A percentile compares a stretch with the other conserved stretches of the same genome.
Conservation (phyloP, 371 early-diverging fungal species). For the Phascolomyces articulosus region DNA sequence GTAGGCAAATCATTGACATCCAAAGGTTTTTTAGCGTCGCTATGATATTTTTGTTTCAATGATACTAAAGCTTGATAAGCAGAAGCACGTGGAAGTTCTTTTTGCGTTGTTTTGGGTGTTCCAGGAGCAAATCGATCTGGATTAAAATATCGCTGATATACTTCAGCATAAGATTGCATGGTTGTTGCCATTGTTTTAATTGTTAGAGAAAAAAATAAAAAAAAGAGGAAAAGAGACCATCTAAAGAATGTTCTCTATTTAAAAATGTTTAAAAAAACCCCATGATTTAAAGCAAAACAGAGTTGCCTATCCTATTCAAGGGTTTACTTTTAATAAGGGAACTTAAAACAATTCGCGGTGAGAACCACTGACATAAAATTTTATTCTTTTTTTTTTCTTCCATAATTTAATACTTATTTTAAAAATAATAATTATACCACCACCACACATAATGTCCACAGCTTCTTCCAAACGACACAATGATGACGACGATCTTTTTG, state of each 20-base stretch:
- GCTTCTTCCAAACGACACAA: constrained; percentile 28
- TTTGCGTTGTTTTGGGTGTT: constrained; percentile 1
- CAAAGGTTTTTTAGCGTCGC: not conserved
- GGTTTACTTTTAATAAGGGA: not conserved
- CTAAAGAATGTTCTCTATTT: not conserved
- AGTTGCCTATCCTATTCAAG: not conserved
- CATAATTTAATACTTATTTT: no score
- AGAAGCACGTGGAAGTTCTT: constrained; percentile 10
- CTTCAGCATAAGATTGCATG: constrained; percentile 11
- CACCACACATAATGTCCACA: no score
- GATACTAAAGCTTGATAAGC: constrained; percentile 9
- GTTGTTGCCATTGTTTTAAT: not conserved
- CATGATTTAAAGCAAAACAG: not conserved
- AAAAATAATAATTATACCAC: no score
- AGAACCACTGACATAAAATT: not conserved
- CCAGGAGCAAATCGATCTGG: constrained; percentile 1
- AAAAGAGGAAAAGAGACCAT: not conserved
- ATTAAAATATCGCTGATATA: constrained; percentile 10
- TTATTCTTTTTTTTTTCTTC: constrained; percentile 56
- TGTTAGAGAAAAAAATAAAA: not conserved
- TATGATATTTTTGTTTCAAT: constrained; percentile 6
- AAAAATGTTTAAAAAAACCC: not conserved
- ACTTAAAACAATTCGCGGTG: no score
- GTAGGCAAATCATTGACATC: constrained; percentile 7
- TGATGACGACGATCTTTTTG: not conserved